phyloP scores from a whole-genome alignment of 176 grass and related monocot genomes.

The Oryza glumipatula region DNA sequence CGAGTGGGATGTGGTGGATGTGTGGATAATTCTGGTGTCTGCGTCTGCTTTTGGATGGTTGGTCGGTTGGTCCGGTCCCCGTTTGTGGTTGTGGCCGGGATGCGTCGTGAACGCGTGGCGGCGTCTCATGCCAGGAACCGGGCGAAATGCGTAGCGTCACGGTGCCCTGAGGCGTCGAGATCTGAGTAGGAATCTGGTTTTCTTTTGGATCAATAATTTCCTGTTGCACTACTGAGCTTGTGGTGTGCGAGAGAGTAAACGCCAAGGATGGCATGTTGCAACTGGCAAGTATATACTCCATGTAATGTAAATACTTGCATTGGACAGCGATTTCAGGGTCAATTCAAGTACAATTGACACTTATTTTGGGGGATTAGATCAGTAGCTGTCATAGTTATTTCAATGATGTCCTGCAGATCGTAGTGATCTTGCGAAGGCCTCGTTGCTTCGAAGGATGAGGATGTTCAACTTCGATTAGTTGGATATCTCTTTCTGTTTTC shows the following conservation, averaged over 20 bases:
- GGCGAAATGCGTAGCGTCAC: not conserved
- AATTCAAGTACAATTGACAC: too few species aligned
- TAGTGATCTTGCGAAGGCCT: not conserved
- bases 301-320: not conserved
- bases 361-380: too few species aligned
- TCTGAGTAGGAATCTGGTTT: not conserved
- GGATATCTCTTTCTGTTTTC: not conserved
- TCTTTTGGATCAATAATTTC: not conserved
- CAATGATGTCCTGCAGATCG: too few species aligned
- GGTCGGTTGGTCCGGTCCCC: not conserved
- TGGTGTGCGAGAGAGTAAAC: too few species aligned
- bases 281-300: too few species aligned
- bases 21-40: constrained; percentile 7
- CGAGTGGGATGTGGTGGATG: not conserved
- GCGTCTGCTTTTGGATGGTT: not conserved
- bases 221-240: too few species aligned
- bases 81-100: not conserved
- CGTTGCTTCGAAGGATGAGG: not conserved
- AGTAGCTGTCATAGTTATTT: too few species aligned
- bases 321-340: too few species aligned
- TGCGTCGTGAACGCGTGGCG: not conserved
- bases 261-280: not conserved
- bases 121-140: not conserved
- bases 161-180: not conserved
- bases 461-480: not conserved